These are phyloP conservation scores for Pyrenula massariospora DNA, from an alignment of 495 filamentous ascomycete genomes.

Conservation along the genomic window DNA sequence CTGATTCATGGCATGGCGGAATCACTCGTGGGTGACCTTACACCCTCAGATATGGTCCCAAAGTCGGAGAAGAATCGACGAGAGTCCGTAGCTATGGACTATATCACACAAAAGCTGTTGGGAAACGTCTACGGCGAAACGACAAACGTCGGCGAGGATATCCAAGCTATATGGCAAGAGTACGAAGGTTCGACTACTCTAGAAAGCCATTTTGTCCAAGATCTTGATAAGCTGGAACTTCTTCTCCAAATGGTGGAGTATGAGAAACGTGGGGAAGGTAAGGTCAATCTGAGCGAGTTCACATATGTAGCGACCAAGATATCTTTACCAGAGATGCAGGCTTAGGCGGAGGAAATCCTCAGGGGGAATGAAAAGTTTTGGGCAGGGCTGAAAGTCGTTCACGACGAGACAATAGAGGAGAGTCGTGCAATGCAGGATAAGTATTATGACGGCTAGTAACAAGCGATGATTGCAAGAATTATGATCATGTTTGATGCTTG, in stretches of 20 bases:
- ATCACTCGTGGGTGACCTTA: constrained; percentile 70
- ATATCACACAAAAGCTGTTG: background rate
- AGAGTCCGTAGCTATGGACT: background rate
- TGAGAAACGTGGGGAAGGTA: background rate
- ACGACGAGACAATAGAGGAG: background rate
- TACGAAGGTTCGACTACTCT: background rate
- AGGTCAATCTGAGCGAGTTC: background rate
- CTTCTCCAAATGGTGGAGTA: background rate
- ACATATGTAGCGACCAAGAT: background rate
- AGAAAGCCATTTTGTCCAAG: background rate
- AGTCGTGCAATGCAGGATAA: background rate
- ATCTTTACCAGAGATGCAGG: background rate
- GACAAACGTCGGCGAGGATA: background rate
- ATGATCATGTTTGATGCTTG: too few species aligned
- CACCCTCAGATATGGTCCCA: constrained; percentile 12
- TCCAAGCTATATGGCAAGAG: background rate
- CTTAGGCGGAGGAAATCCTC: background rate
- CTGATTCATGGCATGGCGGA: constrained; percentile 83
- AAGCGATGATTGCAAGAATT: too few species aligned
- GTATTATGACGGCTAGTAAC: background rate
- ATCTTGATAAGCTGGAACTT: background rate
- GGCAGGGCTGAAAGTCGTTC: background rate
- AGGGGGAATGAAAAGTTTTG: background rate
- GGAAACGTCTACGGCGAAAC: background rate
- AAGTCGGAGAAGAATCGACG: background rate